Evolutionary conservation across 2,329 filamentous ascomycete genomes (phyloP).

Genomic region (Cladophialophora psammophila): DNA sequence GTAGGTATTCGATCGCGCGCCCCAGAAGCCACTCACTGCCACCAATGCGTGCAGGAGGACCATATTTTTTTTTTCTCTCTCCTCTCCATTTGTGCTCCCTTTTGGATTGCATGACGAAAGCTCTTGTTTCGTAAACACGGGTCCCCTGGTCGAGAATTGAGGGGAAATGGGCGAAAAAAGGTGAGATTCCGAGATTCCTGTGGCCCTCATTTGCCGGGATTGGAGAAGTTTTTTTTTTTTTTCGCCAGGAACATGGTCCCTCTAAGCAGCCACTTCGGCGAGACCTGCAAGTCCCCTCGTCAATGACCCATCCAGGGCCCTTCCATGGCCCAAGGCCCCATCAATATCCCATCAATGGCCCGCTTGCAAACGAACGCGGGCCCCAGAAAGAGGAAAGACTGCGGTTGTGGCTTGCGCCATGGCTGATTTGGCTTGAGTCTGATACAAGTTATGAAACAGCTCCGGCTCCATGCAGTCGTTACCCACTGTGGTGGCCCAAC

Average conservation of each 20-base stretch:
- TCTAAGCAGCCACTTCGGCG: background rate
- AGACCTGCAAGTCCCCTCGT: background rate
- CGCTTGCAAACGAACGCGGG: background rate
- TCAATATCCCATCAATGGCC: background rate
- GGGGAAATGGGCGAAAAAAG: background rate
- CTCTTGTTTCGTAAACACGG: conserved; percentile 4
- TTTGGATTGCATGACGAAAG: background rate
- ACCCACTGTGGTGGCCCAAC: conserved; percentile 13
- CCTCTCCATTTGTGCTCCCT: background rate
- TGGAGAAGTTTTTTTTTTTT: conserved; percentile 1
- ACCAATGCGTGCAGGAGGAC: background rate
- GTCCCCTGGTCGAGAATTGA: background rate
- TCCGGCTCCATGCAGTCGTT: conserved; percentile 19
- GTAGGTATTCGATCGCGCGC: background rate
- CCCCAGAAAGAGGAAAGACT: background rate
- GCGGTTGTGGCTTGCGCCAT: conserved; percentile 24
- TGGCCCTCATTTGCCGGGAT: background rate
- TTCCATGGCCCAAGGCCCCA: background rate
- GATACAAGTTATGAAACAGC: conserved; percentile 33
- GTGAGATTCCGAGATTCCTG: conserved; percentile 2
- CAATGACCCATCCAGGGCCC: background rate
- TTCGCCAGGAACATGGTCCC: too few relatives aligned
- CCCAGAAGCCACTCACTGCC: background rate
- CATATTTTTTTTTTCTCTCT: conserved; percentile 1
- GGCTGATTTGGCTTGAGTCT: conserved; percentile 28